Percentiles rank a stretch among this genome's conserved stretches.
Evolutionary conservation across 257 asterid genomes (phyloP).

Genomic region (Solanum chaucha): DNA sequence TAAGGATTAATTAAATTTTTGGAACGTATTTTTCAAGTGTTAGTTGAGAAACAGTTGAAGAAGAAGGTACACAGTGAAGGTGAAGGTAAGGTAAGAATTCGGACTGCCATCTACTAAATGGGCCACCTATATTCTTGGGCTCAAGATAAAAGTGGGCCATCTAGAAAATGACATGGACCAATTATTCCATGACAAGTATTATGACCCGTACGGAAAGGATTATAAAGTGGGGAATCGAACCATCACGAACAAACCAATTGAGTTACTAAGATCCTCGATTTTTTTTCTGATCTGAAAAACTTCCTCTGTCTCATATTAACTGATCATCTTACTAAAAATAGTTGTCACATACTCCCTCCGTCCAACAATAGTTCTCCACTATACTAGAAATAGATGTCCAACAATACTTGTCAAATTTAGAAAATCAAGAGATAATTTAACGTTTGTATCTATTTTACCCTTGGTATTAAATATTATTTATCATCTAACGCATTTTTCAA

Average conservation of each 20-base stretch:
- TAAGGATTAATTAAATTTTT: background rate
- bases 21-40: background rate
- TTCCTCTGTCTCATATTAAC: no score
- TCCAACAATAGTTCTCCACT: no score
- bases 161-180: background rate
- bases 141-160: background rate
- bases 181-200: slow-evolving; percentile 11
- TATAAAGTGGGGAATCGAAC: background rate
- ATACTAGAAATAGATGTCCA: no score
- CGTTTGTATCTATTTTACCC: no score
- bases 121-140: background rate
- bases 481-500: no score
- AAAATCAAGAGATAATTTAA: no score
- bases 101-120: background rate
- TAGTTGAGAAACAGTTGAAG: background rate
- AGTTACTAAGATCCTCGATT: background rate
- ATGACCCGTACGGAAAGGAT: background rate
- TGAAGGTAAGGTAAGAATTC: background rate
- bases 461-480: no score
- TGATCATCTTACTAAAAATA: no score
- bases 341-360: no score
- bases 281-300: background rate
- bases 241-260: no score
- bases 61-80: background rate
- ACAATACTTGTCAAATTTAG: no score